Evolutionary conservation across 2,329 filamentous ascomycete genomes (phyloP).

Genomic region (Fusarium oligoseptatum): DNA sequence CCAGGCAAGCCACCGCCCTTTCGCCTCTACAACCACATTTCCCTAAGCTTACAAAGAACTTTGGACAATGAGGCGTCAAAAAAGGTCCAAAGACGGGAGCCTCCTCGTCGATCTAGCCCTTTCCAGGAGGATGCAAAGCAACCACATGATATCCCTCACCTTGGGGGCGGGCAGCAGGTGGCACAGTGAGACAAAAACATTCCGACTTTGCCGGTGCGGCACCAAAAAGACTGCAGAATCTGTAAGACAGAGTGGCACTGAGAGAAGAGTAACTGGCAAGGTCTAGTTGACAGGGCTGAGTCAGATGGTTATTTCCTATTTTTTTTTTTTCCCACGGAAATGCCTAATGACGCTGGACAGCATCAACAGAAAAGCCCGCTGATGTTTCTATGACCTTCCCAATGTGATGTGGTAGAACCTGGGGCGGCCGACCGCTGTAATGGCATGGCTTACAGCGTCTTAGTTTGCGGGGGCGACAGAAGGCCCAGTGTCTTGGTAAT

Average conservation of each 20-base stretch:
- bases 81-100: not conserved
- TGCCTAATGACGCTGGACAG: not conserved
- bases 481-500: not conserved
- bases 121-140: not conserved
- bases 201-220: not conserved
- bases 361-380: not conserved
- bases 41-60: constrained; percentile 15
- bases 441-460: not conserved
- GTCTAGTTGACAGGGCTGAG: constrained; percentile 14
- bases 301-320: constrained; percentile 10
- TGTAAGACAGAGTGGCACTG: not conserved
- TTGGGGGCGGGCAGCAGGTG: not conserved
- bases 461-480: not conserved
- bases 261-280: not conserved
- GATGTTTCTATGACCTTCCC: not conserved
- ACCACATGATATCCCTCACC: not conserved
- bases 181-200: not conserved
- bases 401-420: not conserved
- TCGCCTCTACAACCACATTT: not conserved
- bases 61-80: constrained; percentile 7
- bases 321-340: not conserved
- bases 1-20: not conserved
- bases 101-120: not conserved
- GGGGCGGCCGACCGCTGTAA: not conserved
- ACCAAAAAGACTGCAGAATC: not conserved